These are phyloP conservation scores for Kluyveromyces lactis DNA, from an alignment of 805 yeast genomes.

Conservation along the genomic window DNA sequence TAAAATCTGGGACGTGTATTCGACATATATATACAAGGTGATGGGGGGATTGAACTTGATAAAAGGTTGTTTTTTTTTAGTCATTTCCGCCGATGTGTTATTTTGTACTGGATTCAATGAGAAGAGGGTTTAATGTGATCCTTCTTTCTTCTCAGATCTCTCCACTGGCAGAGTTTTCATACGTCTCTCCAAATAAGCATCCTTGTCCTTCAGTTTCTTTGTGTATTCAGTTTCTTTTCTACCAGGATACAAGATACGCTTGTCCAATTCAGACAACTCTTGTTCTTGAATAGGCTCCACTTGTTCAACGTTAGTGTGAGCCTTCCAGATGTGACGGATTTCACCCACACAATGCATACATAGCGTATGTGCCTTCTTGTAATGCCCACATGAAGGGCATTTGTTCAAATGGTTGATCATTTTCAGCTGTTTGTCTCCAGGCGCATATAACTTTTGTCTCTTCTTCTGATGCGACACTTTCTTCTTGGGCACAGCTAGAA, in stretches of 20 bases:
- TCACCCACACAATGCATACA: constrained; percentile 90
- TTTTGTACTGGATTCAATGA: too few species aligned
- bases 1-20: too few species aligned
- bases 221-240: constrained; percentile 42
- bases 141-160: constrained; percentile 5
- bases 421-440: constrained; percentile 74
- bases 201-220: constrained; percentile 41
- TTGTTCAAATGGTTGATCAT: constrained; percentile 69
- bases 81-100: too few species aligned
- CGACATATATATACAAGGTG: too few species aligned
- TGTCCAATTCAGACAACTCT: constrained; percentile 47
- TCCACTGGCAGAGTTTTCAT: constrained; percentile 49
- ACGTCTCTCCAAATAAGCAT: constrained; percentile 47
- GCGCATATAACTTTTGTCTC: constrained; percentile 74
- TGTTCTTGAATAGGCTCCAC: constrained; percentile 26
- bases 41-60: too few species aligned
- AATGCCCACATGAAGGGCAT: constrained; percentile 94
- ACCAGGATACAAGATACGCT: constrained; percentile 65
- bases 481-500: constrained; percentile 90
- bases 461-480: constrained; percentile 81
- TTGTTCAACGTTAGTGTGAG: constrained; percentile 21
- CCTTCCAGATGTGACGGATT: constrained; percentile 67
- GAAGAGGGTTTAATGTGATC: too few species aligned
- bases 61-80: too few species aligned
- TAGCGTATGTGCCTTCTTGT: constrained; percentile 79